These are phyloP conservation scores for Aspergillus eucalypticola DNA, from an alignment of 2,329 filamentous ascomycete genomes.

Conservation along the genomic window DNA sequence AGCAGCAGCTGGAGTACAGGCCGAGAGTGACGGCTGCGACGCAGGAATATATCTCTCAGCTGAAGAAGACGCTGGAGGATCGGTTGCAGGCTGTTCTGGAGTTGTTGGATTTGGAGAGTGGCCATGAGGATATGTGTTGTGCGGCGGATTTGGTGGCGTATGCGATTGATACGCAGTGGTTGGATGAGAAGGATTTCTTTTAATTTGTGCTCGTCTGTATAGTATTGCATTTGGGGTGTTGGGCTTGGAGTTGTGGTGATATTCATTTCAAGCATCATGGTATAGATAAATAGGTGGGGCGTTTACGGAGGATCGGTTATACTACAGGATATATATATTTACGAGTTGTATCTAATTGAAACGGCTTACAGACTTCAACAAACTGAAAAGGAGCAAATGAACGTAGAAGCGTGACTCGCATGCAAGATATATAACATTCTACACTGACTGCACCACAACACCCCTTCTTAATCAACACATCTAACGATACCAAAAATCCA, in stretches of 20 bases:
- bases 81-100: slow-evolving; percentile 35
- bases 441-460: neutral
- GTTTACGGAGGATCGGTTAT: neutral
- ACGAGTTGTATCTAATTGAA: neutral
- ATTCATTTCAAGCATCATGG: neutral
- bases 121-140: slow-evolving; percentile 45
- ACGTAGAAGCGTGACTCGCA: neutral
- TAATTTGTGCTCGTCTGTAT: neutral
- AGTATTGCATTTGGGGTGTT: neutral
- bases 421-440: neutral
- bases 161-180: slow-evolving; percentile 45
- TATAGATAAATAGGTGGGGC: neutral
- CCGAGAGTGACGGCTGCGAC: slow-evolving; percentile 4
- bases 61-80: slow-evolving; percentile 34
- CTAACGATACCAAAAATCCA: slow-evolving; percentile 54
- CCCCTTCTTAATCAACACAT: too few relatives aligned
- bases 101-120: slow-evolving; percentile 40
- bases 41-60: slow-evolving; percentile 20
- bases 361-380: too few relatives aligned
- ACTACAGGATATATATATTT: neutral
- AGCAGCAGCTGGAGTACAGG: slow-evolving; percentile 10
- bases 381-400: too few relatives aligned
- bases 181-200: slow-evolving; percentile 43
- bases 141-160: slow-evolving; percentile 46
- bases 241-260: neutral